These are phyloP conservation scores for Sorghum bicolor DNA, from an alignment of 176 grass and related monocot genomes.

Conservation along the genomic window Sorghum_bicolor_NCBIv3 NC_012875.2:54693001-54693500, in stretches of 20 bases:
- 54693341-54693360: background rate
- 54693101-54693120: background rate
- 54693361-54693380: background rate
- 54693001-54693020: background rate
- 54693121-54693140: background rate
- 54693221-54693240: conserved; percentile 27
- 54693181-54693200: conserved; percentile 22
- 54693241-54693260: background rate
- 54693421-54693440: conserved; percentile 26
- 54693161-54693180: conserved; percentile 46
- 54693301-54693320: background rate
- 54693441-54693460: conserved; percentile 24
- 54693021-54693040: background rate
- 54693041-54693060: background rate
- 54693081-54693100: background rate
- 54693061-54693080: background rate
- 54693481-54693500: conserved; percentile 48
- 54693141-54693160: background rate
- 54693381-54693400: conserved; percentile 12
- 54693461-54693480: conserved; percentile 16
- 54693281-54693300: background rate
- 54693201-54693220: conserved; percentile 37
- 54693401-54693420: conserved; percentile 34
- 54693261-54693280: conserved; percentile 18
- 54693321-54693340: background rate